Evolutionary conservation across 176 grass and related monocot species (phyloP).

Genomic region (Cenchrus americanus): DNA sequence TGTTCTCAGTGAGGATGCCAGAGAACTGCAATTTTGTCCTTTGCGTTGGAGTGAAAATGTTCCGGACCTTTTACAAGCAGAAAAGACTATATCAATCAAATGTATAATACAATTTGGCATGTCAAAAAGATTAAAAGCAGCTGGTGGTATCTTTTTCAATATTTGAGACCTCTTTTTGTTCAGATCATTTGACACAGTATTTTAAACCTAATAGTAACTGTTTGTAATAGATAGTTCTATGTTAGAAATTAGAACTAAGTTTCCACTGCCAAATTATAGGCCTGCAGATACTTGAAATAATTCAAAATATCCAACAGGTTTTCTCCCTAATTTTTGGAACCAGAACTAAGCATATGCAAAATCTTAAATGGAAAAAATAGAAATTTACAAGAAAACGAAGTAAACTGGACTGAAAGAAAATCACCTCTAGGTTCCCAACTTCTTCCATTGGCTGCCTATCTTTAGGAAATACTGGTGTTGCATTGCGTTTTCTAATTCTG

Average conservation of each 20-base stretch:
- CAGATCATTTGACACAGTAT: conserved; percentile 6
- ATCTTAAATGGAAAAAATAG: not conserved
- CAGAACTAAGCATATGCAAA: conserved; percentile 2
- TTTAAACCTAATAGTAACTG: not conserved
- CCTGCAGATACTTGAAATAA: not conserved
- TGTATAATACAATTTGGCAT: not conserved
- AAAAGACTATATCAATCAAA: conserved; percentile 43
- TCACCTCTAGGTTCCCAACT: conserved; percentile 85
- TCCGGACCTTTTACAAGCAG: conserved; percentile 42
- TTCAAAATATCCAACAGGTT: conserved; percentile 9
- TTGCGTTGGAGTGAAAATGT: conserved; percentile 40
- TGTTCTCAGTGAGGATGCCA: conserved; percentile 47
- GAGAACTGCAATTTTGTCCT: conserved; percentile 54
- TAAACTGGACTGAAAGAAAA: not conserved
- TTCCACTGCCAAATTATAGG: conserved; percentile 25
- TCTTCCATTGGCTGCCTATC: conserved; percentile 91
- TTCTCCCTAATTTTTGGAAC: not conserved
- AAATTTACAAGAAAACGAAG: conserved; percentile 1
- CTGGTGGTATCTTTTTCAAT: conserved; percentile 17
- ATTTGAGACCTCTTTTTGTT: not conserved
- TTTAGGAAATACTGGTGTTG: conserved; percentile 46
- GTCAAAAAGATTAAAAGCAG: conserved; percentile 26
- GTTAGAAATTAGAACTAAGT: conserved; percentile 13
- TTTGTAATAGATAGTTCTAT: conserved; percentile 16
- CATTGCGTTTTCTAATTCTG: conserved; percentile 48